These are phyloP conservation scores for Phialemoniopsis sp. DNA, from an alignment of 2,329 filamentous ascomycete species.

Conservation along the genomic window DNA sequence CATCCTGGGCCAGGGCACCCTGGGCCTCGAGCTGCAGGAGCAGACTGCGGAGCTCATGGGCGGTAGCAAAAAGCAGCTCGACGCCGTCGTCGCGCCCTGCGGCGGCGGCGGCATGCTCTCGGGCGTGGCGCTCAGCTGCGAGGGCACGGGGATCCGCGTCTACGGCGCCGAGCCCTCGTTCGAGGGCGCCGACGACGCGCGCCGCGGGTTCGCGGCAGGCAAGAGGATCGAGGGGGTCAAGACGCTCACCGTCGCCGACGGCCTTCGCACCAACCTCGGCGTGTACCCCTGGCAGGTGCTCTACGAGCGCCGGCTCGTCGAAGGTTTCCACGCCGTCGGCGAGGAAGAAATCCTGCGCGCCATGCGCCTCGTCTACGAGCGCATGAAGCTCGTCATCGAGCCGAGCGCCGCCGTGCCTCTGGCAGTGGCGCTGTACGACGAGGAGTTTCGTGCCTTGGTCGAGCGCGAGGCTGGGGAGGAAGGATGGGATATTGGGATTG, in stretches of 20 bases:
- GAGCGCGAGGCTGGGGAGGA: constrained; percentile 64
- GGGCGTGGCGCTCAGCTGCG: constrained; percentile 73
- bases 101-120: constrained; percentile 87
- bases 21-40: constrained; percentile 74
- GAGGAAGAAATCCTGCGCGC: constrained; percentile 80
- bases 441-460: constrained; percentile 72
- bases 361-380: constrained; percentile 74
- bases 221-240: constrained; percentile 63
- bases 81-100: constrained; percentile 77
- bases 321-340: constrained; percentile 66
- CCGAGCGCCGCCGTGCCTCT: constrained; percentile 82
- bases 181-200: constrained; percentile 79
- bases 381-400: constrained; percentile 88
- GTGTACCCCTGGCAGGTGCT: constrained; percentile 73
- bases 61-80: constrained; percentile 31
- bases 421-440: constrained; percentile 78
- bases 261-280: constrained; percentile 79
- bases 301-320: constrained; percentile 64
- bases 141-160: constrained; percentile 67
- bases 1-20: constrained; percentile 88
- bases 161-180: constrained; percentile 85
- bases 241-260: constrained; percentile 82
- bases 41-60: constrained; percentile 59
- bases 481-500: constrained; percentile 68
- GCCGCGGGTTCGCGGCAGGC: constrained; percentile 63